Base-by-base conservation (phyloP, 352 stramenopile species). In the Thalassiosira delicatula region DNA sequence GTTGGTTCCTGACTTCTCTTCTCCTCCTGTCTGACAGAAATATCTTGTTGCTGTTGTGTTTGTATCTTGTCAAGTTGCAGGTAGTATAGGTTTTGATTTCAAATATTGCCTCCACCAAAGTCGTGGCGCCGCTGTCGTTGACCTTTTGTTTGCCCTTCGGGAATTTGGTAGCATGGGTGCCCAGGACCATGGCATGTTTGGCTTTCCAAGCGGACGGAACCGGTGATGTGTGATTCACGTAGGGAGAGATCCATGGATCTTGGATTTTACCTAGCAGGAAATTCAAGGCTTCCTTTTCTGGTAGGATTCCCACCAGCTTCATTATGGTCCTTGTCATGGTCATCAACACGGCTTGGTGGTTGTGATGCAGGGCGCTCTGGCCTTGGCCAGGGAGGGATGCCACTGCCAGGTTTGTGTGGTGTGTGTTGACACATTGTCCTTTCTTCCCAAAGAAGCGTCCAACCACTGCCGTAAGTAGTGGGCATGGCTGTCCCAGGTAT, bases 71-170 rank as follows among this genome's bases (percentile, higher is more conserved):
- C n/a, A n/a, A n/a, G 68, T 25, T 66, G 54, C 68, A 76, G 14
- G 30, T 53, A 4, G 54, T 68, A 7, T 53, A 54, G n/a, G 68
- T 76, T 42, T 76, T 76, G 46, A 76, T 33, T 35, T 76, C 68
- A 32, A 76, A 76, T 21, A 76, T 59, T 9, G 68, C 68, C 25
- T 76, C 69, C 11, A 17, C 54, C 30, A 30, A 25, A 5, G 19
- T 37, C 4, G n/a, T 54, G 27, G 53, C 32, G 23, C 56, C 69
- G n/a, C 69, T 70, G n/a, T 77, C 56, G 35, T 77, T 71, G 51
- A 77, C 53, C 23, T 27, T 25, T 23, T 51, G 49, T 12, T 32
- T 51, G 19, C 69, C 53, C 14, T 51, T 32, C 9, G 69, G 51
- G 54, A 40, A 70, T 35, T 77, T 77, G 30, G 30, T 5, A 7